Percentiles rank a stretch among this genome's conserved stretches.
phyloP scores from a whole-genome alignment of 139 green algal genomes.

The Closterium sp. region DNA sequence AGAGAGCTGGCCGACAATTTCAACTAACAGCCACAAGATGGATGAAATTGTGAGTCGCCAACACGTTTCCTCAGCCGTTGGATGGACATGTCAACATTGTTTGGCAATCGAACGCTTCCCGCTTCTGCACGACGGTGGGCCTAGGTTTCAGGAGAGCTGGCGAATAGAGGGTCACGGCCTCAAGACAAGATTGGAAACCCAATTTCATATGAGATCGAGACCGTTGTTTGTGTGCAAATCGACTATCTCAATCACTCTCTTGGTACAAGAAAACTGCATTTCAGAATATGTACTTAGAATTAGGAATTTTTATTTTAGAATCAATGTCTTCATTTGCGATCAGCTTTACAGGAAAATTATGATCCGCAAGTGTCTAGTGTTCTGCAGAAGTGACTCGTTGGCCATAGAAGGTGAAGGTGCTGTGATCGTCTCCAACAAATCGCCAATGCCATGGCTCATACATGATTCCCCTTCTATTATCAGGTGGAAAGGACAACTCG shows the following conservation, averaged over 20 bases:
- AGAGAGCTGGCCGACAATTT: background rate
- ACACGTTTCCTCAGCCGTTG: background rate
- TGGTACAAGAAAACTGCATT: too few species aligned
- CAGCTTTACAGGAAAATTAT: too few species aligned
- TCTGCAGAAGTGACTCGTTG: background rate
- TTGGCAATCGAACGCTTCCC: background rate
- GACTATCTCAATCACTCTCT: too few species aligned
- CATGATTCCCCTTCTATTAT: slow-evolving; percentile 49
- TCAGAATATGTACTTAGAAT: too few species aligned
- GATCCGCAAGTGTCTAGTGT: too few species aligned
- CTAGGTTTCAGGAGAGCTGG: background rate
- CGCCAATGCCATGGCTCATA: slow-evolving; percentile 62
- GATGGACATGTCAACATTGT: background rate
- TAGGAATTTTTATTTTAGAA: too few species aligned
- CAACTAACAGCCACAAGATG: background rate
- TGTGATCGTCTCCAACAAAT: slow-evolving; percentile 52
- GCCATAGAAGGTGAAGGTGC: slow-evolving; percentile 48
- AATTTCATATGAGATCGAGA: too few species aligned
- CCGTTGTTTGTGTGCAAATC: too few species aligned
- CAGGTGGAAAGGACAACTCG: slow-evolving; percentile 57
- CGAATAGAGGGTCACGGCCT: background rate
- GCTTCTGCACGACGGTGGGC: background rate
- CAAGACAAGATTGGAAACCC: too few species aligned
- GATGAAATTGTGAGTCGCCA: background rate
- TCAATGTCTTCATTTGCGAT: too few species aligned